Percentiles rank a stretch among this genome's conserved stretches.
Evolutionary conservation across 495 filamentous ascomycete genomes (phyloP).

Genomic region (Podospora sp.): DNA sequence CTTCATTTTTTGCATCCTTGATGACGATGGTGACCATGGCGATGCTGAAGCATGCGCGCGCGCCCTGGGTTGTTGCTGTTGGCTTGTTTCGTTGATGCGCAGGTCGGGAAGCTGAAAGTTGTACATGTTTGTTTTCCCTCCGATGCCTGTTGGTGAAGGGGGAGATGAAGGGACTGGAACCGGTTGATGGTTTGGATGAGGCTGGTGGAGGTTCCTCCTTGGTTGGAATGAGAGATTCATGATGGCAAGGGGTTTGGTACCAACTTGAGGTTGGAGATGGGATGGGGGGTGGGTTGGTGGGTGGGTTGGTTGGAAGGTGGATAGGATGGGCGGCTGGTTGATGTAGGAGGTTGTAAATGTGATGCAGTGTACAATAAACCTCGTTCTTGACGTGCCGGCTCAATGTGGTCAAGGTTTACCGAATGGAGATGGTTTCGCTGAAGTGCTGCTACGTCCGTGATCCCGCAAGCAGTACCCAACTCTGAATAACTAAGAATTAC

Average conservation of each 20-base stretch:
- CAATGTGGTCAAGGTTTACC: background rate
- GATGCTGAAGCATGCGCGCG: background rate
- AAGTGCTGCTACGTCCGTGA: too few relatives aligned
- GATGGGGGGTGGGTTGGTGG: background rate
- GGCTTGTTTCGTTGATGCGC: background rate
- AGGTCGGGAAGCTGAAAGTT: constrained; percentile 5
- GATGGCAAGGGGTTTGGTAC: background rate
- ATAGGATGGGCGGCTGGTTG: background rate
- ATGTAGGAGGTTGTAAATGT: background rate
- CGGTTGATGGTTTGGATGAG: background rate
- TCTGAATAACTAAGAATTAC: too few relatives aligned
- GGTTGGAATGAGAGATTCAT: background rate
- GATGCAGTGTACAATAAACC: constrained; percentile 4
- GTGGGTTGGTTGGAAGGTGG: background rate
- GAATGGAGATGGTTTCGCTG: too few relatives aligned
- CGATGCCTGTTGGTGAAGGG: background rate
- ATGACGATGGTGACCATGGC: background rate
- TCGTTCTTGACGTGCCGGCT: background rate
- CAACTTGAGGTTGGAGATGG: constrained; percentile 4
- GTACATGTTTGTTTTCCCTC: background rate
- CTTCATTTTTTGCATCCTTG: background rate
- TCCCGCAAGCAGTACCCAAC: too few relatives aligned
- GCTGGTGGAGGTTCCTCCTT: background rate
- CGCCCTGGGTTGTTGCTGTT: background rate
- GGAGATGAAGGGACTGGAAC: background rate